Conservation (phyloP, 331 rosid genomes). For the Stylosanthes scabra region DNA sequence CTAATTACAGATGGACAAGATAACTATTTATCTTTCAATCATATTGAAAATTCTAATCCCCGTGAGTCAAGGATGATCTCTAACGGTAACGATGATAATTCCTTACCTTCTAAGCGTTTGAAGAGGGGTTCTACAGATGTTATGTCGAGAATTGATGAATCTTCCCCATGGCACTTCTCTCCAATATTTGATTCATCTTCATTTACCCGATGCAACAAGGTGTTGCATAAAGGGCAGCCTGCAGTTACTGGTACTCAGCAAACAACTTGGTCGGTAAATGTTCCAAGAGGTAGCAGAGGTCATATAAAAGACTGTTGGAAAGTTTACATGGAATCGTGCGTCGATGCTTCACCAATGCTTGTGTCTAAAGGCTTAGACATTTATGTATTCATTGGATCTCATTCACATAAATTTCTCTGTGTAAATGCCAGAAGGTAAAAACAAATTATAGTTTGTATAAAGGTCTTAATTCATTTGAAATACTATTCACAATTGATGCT, state of each 20-base stretch:
- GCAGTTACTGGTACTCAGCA: slow-evolving; percentile 36
- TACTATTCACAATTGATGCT: slow-evolving; percentile 25
- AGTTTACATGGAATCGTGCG: slow-evolving; percentile 85
- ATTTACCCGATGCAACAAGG: slow-evolving; percentile 83
- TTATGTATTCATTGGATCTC: slow-evolving; percentile 90
- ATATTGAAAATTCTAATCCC: slow-evolving; percentile 42
- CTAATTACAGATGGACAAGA: slow-evolving; percentile 35
- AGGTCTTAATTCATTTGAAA: slow-evolving; percentile 26
- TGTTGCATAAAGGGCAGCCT: slow-evolving; percentile 50
- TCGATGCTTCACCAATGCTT: slow-evolving; percentile 90
- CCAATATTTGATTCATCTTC: slow-evolving; percentile 57
- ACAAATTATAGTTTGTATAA: slow-evolving; percentile 21
- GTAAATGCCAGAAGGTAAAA: slow-evolving; percentile 81
- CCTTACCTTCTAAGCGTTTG: slow-evolving; percentile 54
- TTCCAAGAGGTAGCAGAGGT: slow-evolving; percentile 53
- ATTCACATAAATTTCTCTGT: slow-evolving; percentile 82
- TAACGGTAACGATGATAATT: slow-evolving; percentile 38
- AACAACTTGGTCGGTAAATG: slow-evolving; percentile 47
- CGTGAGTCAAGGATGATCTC: slow-evolving; percentile 39
- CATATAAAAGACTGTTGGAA: slow-evolving; percentile 71
- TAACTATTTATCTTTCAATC: slow-evolving; percentile 35
- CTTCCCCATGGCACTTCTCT: slow-evolving; percentile 58
- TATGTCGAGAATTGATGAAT: slow-evolving; percentile 41
- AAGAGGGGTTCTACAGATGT: slow-evolving; percentile 43
- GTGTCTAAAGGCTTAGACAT: slow-evolving; percentile 59